phyloP scores from a whole-genome alignment of 2,329 filamentous ascomycete genomes.

The Colletotrichum orchidophilum region DNA sequence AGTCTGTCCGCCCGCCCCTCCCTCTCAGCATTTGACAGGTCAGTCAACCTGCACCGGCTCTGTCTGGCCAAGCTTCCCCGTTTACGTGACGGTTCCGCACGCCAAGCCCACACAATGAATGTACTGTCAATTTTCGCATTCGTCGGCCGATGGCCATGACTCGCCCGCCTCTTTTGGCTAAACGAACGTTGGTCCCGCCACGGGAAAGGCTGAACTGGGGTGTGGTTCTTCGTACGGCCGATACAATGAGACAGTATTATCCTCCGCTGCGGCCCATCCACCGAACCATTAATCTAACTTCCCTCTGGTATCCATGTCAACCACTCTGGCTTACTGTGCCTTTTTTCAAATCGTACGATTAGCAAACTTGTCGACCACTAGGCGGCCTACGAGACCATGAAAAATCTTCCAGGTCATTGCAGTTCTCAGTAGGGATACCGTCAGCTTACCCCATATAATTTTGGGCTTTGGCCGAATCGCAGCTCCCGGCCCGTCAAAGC shows the following conservation, averaged over 20 bases:
- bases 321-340: neutral
- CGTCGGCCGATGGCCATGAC: conserved; percentile 2
- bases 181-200: neutral
- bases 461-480: neutral
- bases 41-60: conserved; percentile 1
- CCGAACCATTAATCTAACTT: neutral
- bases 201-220: conserved; percentile 8
- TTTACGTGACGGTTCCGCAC: neutral
- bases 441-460: neutral
- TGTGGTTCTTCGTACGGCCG: conserved; percentile 6
- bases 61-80: conserved; percentile 1
- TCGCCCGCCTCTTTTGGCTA: neutral
- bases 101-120: neutral
- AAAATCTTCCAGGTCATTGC: neutral
- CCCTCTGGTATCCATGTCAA: neutral
- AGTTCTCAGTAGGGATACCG: neutral
- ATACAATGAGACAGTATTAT: neutral
- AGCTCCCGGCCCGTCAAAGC: neutral
- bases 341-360: conserved; percentile 1
- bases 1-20: neutral
- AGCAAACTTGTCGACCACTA: neutral
- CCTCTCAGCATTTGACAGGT: conserved; percentile 16
- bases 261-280: neutral
- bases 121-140: neutral
- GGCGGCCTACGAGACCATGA: neutral